Evolutionary conservation across 129 eudicot genomes (phyloP), one percentile per base, ranked within the genome.

Genomic region (Saussurea involucrata): DNA sequence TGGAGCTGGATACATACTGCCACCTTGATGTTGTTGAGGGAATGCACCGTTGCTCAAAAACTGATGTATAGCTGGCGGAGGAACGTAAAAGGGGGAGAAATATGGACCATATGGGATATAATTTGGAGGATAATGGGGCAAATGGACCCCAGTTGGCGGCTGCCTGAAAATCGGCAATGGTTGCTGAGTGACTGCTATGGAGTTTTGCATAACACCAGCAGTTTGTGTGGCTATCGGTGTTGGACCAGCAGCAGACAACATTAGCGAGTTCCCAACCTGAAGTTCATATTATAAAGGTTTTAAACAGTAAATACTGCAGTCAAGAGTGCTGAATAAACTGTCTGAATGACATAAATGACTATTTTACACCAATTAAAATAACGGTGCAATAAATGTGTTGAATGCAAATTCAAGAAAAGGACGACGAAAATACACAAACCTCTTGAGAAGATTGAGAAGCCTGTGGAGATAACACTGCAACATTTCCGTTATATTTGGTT

Each of bases 41-140:
- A 85, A 90, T 27, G 90, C 85, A 66, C 92, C 92, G 27, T 86
- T 89, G 83, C 97, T 78, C 68, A 93, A 84, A 86, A 84, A 90
- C 61, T 90, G 98, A 76, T 93, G 98, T 12, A 93, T 64, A 8
- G 95, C 81, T 0, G 97, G 91, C 28, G 90, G 94, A 12, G 92
- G 95, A 66, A 86, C 74, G 81, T 85, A 93, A 77, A 57, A 87
- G n/a, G 97, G 98, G n/a, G 95, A 74, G n/a, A 83, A 79, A 78
- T 88, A 93, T 29, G 84, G 92, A 42, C 87, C 90, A 63, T 90
- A 93, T 25, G 97, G 98, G 66, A 87, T 67, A 58, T 80, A 90
- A 68, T 84, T 93, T 63, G 98, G 83, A 61, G 97, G 88, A 77
- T 88, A 93, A 77, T 93, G 98, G 61, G 93, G 93, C 17, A 89